Conservation (phyloP, 768 basidiomycete species). For the Mycena maculata region DNA sequence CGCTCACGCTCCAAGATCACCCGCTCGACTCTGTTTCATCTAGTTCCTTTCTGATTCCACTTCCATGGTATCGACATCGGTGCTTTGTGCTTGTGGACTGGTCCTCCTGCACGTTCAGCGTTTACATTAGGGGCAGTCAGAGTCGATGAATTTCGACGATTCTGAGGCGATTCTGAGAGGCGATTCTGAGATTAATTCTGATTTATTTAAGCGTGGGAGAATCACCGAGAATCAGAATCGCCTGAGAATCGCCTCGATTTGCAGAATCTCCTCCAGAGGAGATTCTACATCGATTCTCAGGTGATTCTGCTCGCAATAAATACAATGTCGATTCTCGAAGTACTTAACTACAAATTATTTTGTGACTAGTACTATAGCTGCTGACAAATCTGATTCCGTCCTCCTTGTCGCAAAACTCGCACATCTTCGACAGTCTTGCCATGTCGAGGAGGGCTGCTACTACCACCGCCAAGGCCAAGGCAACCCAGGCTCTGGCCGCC, state of each 20-base stretch:
- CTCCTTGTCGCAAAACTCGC: neutral
- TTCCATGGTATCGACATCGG: no score
- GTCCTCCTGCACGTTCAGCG: no score
- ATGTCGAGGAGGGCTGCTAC: conserved; percentile 4
- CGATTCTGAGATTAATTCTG: neutral
- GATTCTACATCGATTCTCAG: neutral
- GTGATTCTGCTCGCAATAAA: neutral
- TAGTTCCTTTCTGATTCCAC: no score
- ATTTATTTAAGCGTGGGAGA: conserved; percentile 11
- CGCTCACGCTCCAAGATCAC: no score
- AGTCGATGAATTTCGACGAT: conserved; percentile 1
- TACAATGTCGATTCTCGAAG: neutral
- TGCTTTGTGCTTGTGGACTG: no score
- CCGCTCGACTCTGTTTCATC: no score
- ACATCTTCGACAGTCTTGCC: neutral
- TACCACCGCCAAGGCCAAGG: neutral
- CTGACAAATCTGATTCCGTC: neutral
- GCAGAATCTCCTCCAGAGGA: conserved; percentile 3
- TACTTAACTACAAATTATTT: neutral
- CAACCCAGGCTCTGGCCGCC: neutral
- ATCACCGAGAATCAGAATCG: neutral
- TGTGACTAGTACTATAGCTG: neutral
- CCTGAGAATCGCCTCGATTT: no score
- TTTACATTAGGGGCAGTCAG: conserved; percentile 17
- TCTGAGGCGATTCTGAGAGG: neutral